A percentile compares a stretch with the other conserved stretches of the same genome.
Conservation (phyloP, 2,329 filamentous ascomycete species). For the Fusarium solani-melongenae region DNA sequence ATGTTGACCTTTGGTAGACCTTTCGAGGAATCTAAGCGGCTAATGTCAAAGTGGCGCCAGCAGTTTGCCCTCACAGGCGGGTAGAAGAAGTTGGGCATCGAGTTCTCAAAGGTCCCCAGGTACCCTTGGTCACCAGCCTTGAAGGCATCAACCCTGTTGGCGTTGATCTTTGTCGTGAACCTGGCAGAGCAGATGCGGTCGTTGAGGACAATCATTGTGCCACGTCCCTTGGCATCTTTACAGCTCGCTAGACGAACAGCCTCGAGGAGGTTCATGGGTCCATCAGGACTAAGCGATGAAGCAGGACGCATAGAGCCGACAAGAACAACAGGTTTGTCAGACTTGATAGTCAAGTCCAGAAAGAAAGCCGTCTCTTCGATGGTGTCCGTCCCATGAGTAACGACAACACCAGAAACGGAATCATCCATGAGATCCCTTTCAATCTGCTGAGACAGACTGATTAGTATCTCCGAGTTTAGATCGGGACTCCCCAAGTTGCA, state of each 20-base stretch:
- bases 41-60: slow-evolving; percentile 54
- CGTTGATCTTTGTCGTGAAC: slow-evolving; percentile 69
- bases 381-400: slow-evolving; percentile 73
- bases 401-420: slow-evolving; percentile 58
- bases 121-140: slow-evolving; percentile 65
- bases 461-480: slow-evolving; percentile 58
- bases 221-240: slow-evolving; percentile 57
- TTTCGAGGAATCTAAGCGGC: slow-evolving; percentile 28
- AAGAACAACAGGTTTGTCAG: slow-evolving; percentile 66
- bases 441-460: slow-evolving; percentile 58
- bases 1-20: slow-evolving; percentile 63
- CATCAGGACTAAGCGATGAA: slow-evolving; percentile 69
- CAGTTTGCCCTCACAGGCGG: slow-evolving; percentile 57
- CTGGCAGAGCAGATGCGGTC: slow-evolving; percentile 66
- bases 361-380: slow-evolving; percentile 72
- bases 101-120: slow-evolving; percentile 66
- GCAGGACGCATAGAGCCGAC: slow-evolving; percentile 71
- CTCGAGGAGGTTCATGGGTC: slow-evolving; percentile 68
- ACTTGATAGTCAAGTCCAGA: slow-evolving; percentile 64
- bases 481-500: slow-evolving; percentile 56
- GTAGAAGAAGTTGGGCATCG: slow-evolving; percentile 68
- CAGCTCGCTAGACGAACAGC: slow-evolving; percentile 65
- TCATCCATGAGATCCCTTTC: slow-evolving; percentile 55
- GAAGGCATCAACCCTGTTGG: slow-evolving; percentile 71
- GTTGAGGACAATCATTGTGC: slow-evolving; percentile 69